phyloP scores from a whole-genome alignment of 2,329 filamentous ascomycete genomes.

The Coniella lustricola region DNA sequence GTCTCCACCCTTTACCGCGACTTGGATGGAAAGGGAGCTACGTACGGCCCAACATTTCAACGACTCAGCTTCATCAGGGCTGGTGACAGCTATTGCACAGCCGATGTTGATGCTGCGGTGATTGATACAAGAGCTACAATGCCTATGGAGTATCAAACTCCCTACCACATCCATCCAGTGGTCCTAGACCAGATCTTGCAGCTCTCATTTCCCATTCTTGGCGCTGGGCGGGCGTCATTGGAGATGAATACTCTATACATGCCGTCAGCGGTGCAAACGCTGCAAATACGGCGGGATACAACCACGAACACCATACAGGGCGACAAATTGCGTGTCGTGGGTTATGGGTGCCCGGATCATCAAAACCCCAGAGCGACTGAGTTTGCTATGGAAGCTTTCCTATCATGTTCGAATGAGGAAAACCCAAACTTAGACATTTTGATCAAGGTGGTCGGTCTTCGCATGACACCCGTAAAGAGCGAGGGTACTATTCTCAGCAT shows the following conservation, averaged over 20 bases:
- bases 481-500: background rate
- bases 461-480: constrained; percentile 17
- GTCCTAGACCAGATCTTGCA: constrained; percentile 40
- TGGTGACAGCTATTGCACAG: constrained; percentile 22
- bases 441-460: constrained; percentile 20
- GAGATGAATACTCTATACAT: constrained; percentile 17
- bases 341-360: constrained; percentile 6
- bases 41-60: constrained; percentile 14
- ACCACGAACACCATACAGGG: background rate
- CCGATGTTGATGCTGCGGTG: constrained; percentile 28
- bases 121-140: constrained; percentile 36
- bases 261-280: constrained; percentile 21
- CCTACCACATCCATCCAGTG: constrained; percentile 37
- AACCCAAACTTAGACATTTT: constrained; percentile 1
- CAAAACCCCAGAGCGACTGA: constrained; percentile 8
- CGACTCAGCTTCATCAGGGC: constrained; percentile 5
- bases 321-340: constrained; percentile 7
- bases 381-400: constrained; percentile 20
- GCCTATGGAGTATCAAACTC: constrained; percentile 37
- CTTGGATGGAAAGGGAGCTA: constrained; percentile 13
- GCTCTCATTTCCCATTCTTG: constrained; percentile 31
- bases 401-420: background rate
- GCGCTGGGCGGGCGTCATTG: constrained; percentile 19
- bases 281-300: constrained; percentile 13
- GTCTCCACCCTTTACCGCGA: constrained; percentile 13